Evolutionary conservation across 1,284 basidiomycete genomes (phyloP).

Genomic region (Malassezia psittaci): DNA sequence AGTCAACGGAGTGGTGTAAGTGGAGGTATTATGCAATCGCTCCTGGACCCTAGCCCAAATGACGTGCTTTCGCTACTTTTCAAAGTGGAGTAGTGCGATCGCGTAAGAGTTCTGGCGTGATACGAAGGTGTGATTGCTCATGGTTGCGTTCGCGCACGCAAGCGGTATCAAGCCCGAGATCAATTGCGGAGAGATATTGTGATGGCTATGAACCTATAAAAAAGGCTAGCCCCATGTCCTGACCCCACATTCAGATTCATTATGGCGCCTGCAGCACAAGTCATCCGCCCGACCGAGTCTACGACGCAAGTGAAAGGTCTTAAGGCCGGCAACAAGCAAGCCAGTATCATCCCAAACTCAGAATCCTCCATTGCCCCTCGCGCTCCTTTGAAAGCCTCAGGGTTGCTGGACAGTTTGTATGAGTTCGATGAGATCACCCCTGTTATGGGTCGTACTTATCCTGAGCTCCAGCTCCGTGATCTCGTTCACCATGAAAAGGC

Average conservation of each 20-base stretch:
- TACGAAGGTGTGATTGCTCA: background rate
- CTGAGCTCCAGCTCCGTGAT: slow-evolving; percentile 49
- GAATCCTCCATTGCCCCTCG: slow-evolving; percentile 1
- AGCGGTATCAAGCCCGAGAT: background rate
- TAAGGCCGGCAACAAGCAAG: background rate
- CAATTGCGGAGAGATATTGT: too few species aligned
- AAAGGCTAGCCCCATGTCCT: background rate
- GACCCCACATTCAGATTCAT: background rate
- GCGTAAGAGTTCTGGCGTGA: background rate
- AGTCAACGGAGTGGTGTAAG: background rate
- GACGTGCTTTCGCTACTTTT: background rate
- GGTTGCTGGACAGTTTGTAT: slow-evolving; percentile 24
- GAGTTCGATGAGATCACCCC: slow-evolving; percentile 37
- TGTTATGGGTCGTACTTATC: slow-evolving; percentile 51
- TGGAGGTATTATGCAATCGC: background rate
- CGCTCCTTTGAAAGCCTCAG: slow-evolving; percentile 18
- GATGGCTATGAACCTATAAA: background rate
- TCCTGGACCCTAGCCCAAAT: background rate
- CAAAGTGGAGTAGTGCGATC: background rate
- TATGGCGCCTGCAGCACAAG: slow-evolving; percentile 1
- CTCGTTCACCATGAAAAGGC: slow-evolving; percentile 50
- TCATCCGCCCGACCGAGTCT: background rate
- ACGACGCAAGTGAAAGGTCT: background rate
- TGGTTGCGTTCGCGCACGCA: background rate
- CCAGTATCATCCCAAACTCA: background rate